phyloP scores from a whole-genome alignment of 2,329 filamentous ascomycete species.

The Fusarium lyarnte region DNA sequence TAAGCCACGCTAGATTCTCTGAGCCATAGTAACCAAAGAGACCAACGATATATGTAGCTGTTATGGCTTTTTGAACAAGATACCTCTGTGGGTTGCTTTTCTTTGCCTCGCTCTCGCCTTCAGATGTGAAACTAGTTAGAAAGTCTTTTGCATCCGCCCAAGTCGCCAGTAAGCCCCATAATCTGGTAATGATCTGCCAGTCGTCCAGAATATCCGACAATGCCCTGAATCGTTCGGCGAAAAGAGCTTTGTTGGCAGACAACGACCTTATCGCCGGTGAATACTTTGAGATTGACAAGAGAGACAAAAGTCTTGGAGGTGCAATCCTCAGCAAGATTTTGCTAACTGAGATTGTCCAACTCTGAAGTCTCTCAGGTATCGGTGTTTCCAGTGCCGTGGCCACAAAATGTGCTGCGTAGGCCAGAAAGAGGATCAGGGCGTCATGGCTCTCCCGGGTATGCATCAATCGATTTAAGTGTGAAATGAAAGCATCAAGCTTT shows the following conservation, averaged over 20 bases:
- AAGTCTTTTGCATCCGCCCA: constrained; percentile 25
- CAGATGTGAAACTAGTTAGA: not conserved
- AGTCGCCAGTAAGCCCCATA: constrained; percentile 18
- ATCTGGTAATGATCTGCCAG: constrained; percentile 28
- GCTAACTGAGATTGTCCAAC: accelerated
- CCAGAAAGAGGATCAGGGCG: constrained; percentile 20
- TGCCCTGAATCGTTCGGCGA: constrained; percentile 10
- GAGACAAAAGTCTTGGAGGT: not conserved
- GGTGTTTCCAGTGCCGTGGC: constrained; percentile 17
- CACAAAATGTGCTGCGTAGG: constrained; percentile 21
- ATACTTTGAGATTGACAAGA: not conserved
- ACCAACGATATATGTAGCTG: constrained; percentile 3
- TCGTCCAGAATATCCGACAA: constrained; percentile 28
- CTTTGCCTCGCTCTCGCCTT: not conserved
- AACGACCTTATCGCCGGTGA: not conserved
- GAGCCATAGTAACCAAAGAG: constrained; percentile 9
- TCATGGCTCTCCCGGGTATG: constrained; percentile 31
- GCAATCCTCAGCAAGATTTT: accelerated
- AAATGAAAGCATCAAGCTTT: constrained; percentile 24
- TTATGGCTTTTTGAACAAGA: not conserved
- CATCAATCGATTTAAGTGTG: constrained; percentile 15
- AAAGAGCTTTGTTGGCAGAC: not conserved
- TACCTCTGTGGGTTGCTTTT: not conserved
- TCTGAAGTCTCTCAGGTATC: not conserved
- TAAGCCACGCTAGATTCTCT: constrained; percentile 19